These are phyloP conservation scores for Neoboletus subvelutipes DNA, from an alignment of 768 basidiomycete species.

Conservation along the genomic window DNA sequence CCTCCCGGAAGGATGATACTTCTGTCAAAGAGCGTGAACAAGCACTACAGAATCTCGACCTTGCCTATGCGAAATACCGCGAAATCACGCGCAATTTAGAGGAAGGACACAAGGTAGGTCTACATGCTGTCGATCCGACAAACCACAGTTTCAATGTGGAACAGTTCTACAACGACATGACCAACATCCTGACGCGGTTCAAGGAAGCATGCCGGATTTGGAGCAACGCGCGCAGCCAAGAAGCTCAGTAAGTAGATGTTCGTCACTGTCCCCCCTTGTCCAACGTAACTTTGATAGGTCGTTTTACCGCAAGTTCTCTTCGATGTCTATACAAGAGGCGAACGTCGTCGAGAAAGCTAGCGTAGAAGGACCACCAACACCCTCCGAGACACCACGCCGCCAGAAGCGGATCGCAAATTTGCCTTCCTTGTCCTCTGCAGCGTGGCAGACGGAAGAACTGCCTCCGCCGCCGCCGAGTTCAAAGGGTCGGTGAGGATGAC, in stretches of 20 bases:
- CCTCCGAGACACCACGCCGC: slow-evolving; percentile 14
- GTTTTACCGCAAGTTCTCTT: slow-evolving; percentile 21
- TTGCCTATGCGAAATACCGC: slow-evolving; percentile 83
- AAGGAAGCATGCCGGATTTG: slow-evolving; percentile 75
- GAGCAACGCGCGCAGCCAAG: slow-evolving; percentile 67
- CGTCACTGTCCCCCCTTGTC: background rate
- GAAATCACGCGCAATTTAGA: slow-evolving; percentile 84
- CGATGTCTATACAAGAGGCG: slow-evolving; percentile 35
- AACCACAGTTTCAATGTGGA: background rate
- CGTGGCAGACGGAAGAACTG: slow-evolving; percentile 56
- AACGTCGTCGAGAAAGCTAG: slow-evolving; percentile 4
- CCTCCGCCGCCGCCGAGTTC: slow-evolving; percentile 41
- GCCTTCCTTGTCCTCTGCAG: slow-evolving; percentile 47
- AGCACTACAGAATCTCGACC: slow-evolving; percentile 77
- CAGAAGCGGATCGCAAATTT: slow-evolving; percentile 37
- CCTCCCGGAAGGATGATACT: slow-evolving; percentile 76
- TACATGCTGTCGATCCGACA: background rate
- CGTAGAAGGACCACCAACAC: background rate
- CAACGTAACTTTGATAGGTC: slow-evolving; percentile 11
- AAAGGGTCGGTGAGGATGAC: slow-evolving; percentile 3
- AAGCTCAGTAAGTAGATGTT: slow-evolving; percentile 59
- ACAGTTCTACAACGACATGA: slow-evolving; percentile 92
- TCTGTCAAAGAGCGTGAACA: slow-evolving; percentile 76
- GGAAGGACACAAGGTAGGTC: slow-evolving; percentile 77
- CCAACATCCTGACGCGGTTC: slow-evolving; percentile 68